Evolutionary conservation across 2,329 filamentous ascomycete genomes (phyloP), one percentile per base, ranked within the genome.

Genomic region (Neoscytalidium dimidiatum): DNA sequence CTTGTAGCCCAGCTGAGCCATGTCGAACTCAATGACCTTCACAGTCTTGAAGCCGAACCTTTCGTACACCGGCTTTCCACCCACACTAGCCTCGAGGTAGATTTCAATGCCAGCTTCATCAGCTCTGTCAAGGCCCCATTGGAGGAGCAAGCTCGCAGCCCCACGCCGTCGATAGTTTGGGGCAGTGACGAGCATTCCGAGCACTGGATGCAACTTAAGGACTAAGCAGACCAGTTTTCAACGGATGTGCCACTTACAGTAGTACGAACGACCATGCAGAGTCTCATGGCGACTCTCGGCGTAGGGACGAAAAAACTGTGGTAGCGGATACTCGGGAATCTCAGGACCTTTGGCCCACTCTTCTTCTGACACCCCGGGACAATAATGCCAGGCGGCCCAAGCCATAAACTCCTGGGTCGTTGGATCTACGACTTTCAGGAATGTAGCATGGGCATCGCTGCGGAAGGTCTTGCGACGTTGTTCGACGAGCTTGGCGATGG

Each of bases 81-180:
- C 69, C 23, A 71, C 68, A n/a, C 72, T 77, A 5, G 75, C 72
- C 66, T 80, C 79, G 44, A 83, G 53, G 70, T 80, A 82, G 1
- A 70, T 70, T n/a, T 71, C 69, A 52, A 81, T 41, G 0, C 75
- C 75, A 60, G 77, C 67, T 49, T 73, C 66, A 68, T 82, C 79
- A 19, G 38, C 51, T 17, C 43, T 26, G 11, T 64, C 62, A 46
- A 33, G 11, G 44, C 48, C 62, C 65, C 65, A 31, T 9, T 19
- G 17, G 28, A 63, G 11, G 41, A 49, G 33, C 66, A 49, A 4
- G 11, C 41, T 19, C 29, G 56, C 21, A 31, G 61, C 23, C n/a
- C 43, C 28, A n/a, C 46, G 62, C 21, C 38, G 62, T 28, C 29
- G 48, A 17, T 64, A 33, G 14, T 64, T 57, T 38, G 48, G 48